These are phyloP conservation scores for Filobasidium uniguttulatum DNA, from an alignment of 1,284 basidiomycete genomes.

Conservation along the genomic window DNA sequence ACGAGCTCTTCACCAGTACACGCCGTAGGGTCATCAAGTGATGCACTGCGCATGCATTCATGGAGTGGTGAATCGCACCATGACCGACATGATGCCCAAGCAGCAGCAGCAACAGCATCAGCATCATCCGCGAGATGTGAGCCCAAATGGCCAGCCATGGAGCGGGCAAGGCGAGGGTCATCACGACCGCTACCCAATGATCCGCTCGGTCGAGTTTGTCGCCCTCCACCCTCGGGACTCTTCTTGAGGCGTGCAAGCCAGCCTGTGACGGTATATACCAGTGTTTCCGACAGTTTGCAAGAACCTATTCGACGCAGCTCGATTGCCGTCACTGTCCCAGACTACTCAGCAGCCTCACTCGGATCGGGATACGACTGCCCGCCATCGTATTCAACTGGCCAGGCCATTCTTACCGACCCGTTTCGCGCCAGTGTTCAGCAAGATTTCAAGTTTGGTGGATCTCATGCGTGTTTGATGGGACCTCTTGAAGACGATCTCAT, in stretches of 20 bases:
- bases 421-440: background rate
- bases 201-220: no score
- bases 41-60: background rate
- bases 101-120: no score
- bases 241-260: background rate
- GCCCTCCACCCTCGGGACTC: background rate
- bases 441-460: slow-evolving; percentile 8
- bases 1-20: slow-evolving; percentile 11
- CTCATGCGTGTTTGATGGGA: no score
- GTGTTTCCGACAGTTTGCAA: no score
- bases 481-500: no score
- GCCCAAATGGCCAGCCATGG: no score
- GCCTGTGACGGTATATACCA: no score
- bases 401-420: background rate
- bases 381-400: background rate
- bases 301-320: background rate
- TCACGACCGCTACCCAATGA: no score
- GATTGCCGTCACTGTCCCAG: background rate
- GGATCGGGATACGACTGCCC: background rate
- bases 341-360: background rate
- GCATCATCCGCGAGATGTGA: no score
- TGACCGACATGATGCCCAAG: background rate
- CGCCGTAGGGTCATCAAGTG: background rate
- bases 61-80: background rate
- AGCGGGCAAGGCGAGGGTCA: background rate